phyloP scores from a whole-genome alignment of 108 stramenopile species.

The Skeletonema grethae region DNA sequence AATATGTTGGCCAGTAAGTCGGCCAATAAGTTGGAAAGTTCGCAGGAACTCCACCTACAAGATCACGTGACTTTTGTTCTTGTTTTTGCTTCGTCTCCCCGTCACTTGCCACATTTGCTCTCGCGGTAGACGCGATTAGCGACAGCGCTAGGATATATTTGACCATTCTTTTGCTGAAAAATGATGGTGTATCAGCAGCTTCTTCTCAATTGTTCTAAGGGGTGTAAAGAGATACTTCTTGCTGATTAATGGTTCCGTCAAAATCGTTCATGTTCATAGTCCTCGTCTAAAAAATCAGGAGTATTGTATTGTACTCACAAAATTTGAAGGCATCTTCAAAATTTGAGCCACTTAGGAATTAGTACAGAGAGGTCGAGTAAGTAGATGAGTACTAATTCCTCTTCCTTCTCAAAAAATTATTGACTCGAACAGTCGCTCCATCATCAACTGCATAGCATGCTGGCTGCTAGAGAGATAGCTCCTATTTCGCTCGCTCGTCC shows the following conservation, averaged over 20 bases:
- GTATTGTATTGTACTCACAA: too few species aligned
- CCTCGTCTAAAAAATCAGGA: too few species aligned
- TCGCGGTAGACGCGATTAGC: background rate
- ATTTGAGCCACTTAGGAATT: too few species aligned
- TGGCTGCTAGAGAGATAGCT: too few species aligned
- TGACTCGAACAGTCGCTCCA: too few species aligned
- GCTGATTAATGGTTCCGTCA: background rate
- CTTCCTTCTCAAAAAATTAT: too few species aligned
- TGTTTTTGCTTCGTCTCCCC: background rate
- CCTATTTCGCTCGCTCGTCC: too few species aligned
- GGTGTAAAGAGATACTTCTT: background rate
- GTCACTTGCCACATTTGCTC: background rate
- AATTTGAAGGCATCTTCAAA: too few species aligned
- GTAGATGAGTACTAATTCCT: too few species aligned
- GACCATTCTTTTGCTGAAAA: background rate
- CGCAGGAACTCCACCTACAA: background rate
- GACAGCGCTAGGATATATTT: background rate
- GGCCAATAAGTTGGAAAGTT: background rate
- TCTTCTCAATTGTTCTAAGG: background rate
- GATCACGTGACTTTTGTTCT: background rate
- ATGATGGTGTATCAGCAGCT: background rate
- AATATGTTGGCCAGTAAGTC: background rate
- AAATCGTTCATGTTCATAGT: background rate
- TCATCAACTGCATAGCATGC: too few species aligned
- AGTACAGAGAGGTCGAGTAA: too few species aligned